Evolutionary conservation across 2,329 filamentous ascomycete genomes (phyloP), one percentile per base, ranked within the genome.

Genomic region (Diplodia intermedia): DNA sequence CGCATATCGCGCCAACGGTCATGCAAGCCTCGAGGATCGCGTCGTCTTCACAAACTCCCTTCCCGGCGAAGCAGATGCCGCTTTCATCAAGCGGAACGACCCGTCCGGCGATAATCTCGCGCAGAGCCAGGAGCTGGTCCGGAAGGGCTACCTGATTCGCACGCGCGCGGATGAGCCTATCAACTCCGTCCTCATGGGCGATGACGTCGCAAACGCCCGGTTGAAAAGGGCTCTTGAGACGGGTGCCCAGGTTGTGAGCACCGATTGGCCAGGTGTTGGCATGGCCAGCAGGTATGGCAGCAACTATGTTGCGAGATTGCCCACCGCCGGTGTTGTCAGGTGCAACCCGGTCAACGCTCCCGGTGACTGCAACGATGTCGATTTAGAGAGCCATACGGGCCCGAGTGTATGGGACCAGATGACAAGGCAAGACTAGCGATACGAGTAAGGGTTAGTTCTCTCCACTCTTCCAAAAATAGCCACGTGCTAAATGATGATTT

Each of bases 41-140:
- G 80, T 81, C 2, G 74, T 85, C 15, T 86, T 85, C 72, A 84
- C 83, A 9, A 85, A 85, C 70, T 78, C 80, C 0, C 69, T 79
- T 3, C 82, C 83, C 47, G 83, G 83, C 23, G 72, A 79, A 1
- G 67, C 79, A 0, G 83, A 85, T 69, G 82, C 79, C 55, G 83
- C 83, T 0, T 83, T 85, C 70, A 82, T 84, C 71, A 85, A 85
- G 75, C 75, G 82, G 63, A 85, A 85, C 70, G 79, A 83, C 47
- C 82, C 82, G 0, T 73, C 72, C 18, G 72, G 71, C 6, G 72
- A 74, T 3, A 76, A 80, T 43, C 73, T 77, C 2, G 76, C 73
- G 14, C 77, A 81, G 56, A 84, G 85, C 63, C 79, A 80, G 69
- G 73, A 78, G 8, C 77, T 83, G 47, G 82, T 85, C 26, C 73